Conservation (phyloP, 306 rosid species). For the Trifolium dubium region DNA sequence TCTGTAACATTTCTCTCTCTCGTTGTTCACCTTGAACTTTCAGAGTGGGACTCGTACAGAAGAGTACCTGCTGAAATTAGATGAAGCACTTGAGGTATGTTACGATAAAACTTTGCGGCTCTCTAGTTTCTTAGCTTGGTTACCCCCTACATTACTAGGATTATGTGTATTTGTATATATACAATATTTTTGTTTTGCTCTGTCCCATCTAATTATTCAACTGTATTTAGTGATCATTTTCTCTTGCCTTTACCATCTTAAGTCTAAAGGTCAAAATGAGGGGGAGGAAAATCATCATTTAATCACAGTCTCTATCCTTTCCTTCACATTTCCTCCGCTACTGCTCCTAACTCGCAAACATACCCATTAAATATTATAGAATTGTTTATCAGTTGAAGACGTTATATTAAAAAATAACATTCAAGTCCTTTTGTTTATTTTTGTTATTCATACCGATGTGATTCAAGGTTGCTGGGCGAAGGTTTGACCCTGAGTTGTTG, state of each 20-base stretch:
- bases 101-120: constrained; percentile 13
- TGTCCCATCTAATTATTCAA: constrained; percentile 16
- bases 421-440: constrained; percentile 15
- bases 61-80: constrained; percentile 77
- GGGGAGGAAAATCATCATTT: constrained; percentile 1
- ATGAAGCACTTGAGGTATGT: constrained; percentile 81
- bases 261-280: constrained; percentile 6
- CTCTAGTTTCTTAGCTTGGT: constrained; percentile 22
- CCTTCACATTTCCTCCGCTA: not conserved
- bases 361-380: constrained; percentile 4
- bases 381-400: constrained; percentile 26
- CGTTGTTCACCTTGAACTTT: constrained; percentile 29
- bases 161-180: not conserved
- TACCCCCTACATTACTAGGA: not conserved
- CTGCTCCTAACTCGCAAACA: not conserved
- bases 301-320: constrained; percentile 16
- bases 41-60: constrained; percentile 81
- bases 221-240: not conserved
- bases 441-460: constrained; percentile 33
- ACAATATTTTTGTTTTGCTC: constrained; percentile 4
- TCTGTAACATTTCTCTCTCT: constrained; percentile 16
- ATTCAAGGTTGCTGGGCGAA: constrained; percentile 68
- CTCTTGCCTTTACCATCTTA: not conserved
- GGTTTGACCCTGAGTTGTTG: constrained; percentile 77
- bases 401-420: constrained; percentile 11